Base-by-base conservation (phyloP, 768 basidiomycete species). In the Mycena chlorophos region DNA sequence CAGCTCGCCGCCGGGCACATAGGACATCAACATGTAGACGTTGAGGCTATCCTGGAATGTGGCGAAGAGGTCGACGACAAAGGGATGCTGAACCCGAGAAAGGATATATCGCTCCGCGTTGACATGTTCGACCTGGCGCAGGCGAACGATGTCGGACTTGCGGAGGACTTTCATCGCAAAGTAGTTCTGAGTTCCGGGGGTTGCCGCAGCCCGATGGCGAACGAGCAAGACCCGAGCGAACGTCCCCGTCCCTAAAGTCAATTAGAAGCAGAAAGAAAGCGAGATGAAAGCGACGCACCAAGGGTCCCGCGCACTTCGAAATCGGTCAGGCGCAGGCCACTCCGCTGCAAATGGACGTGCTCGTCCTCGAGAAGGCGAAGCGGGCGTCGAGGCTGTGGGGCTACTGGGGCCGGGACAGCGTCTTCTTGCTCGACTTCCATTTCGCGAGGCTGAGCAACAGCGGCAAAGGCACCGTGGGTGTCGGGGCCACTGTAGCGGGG, bases 11-110 rank as follows among this genome's bases (percentile, higher is more conserved):
- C 97, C 97, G 8, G 95, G 94, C 43, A 96, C 85, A 68, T 94
- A 96, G 48, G 93, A 95, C 76, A 98, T 86, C 58, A 99, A 78
- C 92, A 99, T 96, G 75, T 99, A 99, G 47, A 98, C 87, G 78
- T 99, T 98, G 66, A 94, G 75, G 66, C 88, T 88, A 73, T 99
- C 97, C 71, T 97, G 96, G 67, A 94, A 95, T 14, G 93, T 94
- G 38, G 89, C 91, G 67, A 91, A 96, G 60, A 99, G 85, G 65
- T 98, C 94, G 58, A 99, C 95, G 58, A 99, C 85, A 73, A 98
- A 98, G 2, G 95, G 94, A 68, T 98, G 94, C 43, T 88, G 85
- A 39, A 97, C 87, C 29, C 88, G 84, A 19, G 92, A 92, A 30
- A 99, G 85, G 62, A 98, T 98, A 65, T 88, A 87, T 20, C 95